These are phyloP conservation scores for Hemisphaericaspora nanyangensis DNA, from an alignment of 805 yeast species.

Conservation along the genomic window DNA sequence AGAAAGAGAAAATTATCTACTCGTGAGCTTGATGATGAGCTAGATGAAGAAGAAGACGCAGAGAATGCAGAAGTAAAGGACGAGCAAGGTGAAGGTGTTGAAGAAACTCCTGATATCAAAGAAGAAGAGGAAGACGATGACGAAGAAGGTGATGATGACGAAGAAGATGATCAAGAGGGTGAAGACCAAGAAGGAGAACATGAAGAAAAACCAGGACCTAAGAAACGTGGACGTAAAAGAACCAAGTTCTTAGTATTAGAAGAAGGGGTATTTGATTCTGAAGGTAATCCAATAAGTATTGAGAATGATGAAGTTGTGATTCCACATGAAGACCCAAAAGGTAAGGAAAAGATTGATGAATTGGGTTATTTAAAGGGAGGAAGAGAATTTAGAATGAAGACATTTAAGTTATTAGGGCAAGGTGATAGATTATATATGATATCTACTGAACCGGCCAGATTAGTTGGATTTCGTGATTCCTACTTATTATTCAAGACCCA, in stretches of 20 bases:
- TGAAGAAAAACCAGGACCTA: slow-evolving; percentile 22
- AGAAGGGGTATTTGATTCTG: slow-evolving; percentile 53
- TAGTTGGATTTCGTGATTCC: slow-evolving; percentile 91
- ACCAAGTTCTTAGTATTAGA: slow-evolving; percentile 34
- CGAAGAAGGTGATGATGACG: slow-evolving; percentile 21
- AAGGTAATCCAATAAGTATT: slow-evolving; percentile 63
- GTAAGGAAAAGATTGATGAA: slow-evolving; percentile 67
- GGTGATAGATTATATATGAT: slow-evolving; percentile 82
- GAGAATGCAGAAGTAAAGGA: slow-evolving; percentile 11
- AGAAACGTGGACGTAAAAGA: slow-evolving; percentile 42
- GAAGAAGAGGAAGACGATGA: slow-evolving; percentile 15
- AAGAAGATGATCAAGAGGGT: slow-evolving; percentile 22
- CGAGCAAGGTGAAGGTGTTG: slow-evolving; percentile 13
- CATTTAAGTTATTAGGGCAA: slow-evolving; percentile 59
- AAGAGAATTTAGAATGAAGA: slow-evolving; percentile 67
- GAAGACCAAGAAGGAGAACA: slow-evolving; percentile 19
- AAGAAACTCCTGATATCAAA: slow-evolving; percentile 15
- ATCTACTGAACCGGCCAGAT: slow-evolving; percentile 93
- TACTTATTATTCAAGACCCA: slow-evolving; percentile 87
- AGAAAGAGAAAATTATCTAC: slow-evolving; percentile 1
- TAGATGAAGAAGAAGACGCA: slow-evolving; percentile 11
- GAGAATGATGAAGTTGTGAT: slow-evolving; percentile 74
- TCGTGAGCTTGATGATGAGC: slow-evolving; percentile 12
- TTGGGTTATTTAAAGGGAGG: slow-evolving; percentile 69
- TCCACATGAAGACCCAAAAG: slow-evolving; percentile 68